phyloP scores from a whole-genome alignment of 2,329 filamentous ascomycete genomes.

The Aspergillus tamarii region DNA sequence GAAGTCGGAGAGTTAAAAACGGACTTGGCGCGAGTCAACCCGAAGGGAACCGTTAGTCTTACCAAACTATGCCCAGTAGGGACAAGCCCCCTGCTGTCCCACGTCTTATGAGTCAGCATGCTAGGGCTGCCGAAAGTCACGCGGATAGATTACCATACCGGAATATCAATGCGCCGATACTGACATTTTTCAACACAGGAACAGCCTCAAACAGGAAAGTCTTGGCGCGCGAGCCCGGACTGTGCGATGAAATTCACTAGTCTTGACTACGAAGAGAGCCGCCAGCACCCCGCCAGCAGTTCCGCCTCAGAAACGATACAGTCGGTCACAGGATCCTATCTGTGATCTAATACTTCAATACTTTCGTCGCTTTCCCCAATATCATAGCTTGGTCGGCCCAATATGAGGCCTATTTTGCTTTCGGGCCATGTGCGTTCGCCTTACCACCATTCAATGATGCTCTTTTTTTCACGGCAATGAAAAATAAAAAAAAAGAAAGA shows the following conservation, averaged over 20 bases:
- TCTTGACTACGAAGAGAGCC: constrained; percentile 28
- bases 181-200: constrained; percentile 22
- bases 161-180: constrained; percentile 29
- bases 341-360: constrained; percentile 14
- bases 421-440: constrained; percentile 75
- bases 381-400: constrained; percentile 45
- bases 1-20: not conserved
- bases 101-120: not conserved
- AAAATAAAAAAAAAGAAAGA: constrained; percentile 1
- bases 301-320: constrained; percentile 29
- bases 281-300: constrained; percentile 30
- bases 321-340: constrained; percentile 27
- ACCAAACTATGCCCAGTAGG: not conserved
- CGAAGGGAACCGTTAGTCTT: not conserved
- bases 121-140: constrained; percentile 31
- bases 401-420: constrained; percentile 95
- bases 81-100: not conserved
- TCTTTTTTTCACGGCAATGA: constrained; percentile 1
- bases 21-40: not conserved
- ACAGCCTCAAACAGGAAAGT: constrained; percentile 26
- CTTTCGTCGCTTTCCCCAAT: constrained; percentile 21
- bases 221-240: constrained; percentile 40
- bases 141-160: constrained; percentile 29
- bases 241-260: constrained; percentile 48
- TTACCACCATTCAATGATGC: constrained; percentile 16